Evolutionary conservation across 2,329 filamentous ascomycete species (phyloP).

Genomic region (Alternaria sp.): DNA sequence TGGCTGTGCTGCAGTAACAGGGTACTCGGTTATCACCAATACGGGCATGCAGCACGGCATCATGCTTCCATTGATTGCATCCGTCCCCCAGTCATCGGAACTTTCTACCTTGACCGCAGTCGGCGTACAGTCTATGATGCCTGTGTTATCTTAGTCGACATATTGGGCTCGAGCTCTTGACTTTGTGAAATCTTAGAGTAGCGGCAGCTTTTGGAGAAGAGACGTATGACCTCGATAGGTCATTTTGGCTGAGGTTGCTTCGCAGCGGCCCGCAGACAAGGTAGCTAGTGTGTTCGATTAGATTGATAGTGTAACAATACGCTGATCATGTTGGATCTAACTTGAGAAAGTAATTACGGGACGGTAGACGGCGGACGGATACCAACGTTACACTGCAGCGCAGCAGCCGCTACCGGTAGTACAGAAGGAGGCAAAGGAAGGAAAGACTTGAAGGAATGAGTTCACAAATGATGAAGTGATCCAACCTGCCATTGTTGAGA

Average conservation of each 20-base stretch:
- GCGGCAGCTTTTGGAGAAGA: neutral
- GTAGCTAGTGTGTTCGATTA: conserved; percentile 8
- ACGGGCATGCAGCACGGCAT: conserved; percentile 36
- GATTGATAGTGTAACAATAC: conserved; percentile 19
- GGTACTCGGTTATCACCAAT: conserved; percentile 18
- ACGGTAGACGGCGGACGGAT: conserved; percentile 16
- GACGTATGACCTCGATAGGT: conserved; percentile 6
- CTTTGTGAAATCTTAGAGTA: neutral
- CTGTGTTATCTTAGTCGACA: neutral
- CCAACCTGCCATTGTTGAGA: conserved; percentile 18
- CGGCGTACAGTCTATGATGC: conserved; percentile 4
- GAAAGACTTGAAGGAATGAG: conserved; percentile 13
- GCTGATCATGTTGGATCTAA: conserved; percentile 5
- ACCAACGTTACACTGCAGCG: conserved; percentile 26
- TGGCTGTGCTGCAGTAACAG: conserved; percentile 13
- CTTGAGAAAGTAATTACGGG: conserved; percentile 17
- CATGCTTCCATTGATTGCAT: conserved; percentile 25
- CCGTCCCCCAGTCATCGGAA: conserved; percentile 6
- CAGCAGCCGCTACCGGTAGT: conserved; percentile 27
- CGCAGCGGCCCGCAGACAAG: neutral
- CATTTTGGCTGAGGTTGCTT: neutral
- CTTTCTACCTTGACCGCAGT: conserved; percentile 3
- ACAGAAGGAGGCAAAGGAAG: conserved; percentile 19
- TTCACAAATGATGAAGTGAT: conserved; percentile 19
- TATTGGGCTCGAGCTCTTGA: neutral